These are phyloP conservation scores for Spirogloea muscicola DNA, from an alignment of 139 green algal genomes.

Conservation along the genomic window DNA sequence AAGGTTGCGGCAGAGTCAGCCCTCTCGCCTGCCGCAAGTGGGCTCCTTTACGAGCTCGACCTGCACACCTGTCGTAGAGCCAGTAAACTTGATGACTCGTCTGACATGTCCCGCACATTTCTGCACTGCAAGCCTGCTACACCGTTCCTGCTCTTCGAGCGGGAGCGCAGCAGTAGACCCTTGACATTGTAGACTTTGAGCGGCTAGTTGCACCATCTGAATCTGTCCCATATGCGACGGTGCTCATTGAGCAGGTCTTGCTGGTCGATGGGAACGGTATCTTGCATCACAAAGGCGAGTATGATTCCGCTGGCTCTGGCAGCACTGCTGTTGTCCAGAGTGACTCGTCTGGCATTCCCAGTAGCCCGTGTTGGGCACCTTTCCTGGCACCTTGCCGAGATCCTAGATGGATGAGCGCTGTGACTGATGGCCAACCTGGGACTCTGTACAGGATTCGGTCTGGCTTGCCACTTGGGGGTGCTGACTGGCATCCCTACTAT, in stretches of 20 bases:
- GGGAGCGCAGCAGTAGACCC: neutral
- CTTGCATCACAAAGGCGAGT: constrained; percentile 41
- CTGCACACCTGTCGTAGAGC: too few species aligned
- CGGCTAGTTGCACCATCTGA: neutral
- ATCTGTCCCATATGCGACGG: neutral
- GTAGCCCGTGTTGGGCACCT: too few species aligned
- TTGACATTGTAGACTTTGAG: neutral
- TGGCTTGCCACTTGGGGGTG: constrained; percentile 48
- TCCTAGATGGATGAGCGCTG: too few species aligned
- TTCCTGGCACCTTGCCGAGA: too few species aligned
- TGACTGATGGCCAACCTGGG: too few species aligned
- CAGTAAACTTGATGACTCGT: too few species aligned
- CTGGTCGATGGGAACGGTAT: constrained; percentile 51
- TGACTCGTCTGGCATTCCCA: too few species aligned
- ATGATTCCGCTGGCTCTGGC: too few species aligned
- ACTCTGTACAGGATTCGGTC: constrained; percentile 36
- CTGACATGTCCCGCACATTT: neutral
- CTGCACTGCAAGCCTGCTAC: neutral
- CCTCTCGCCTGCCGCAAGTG: neutral
- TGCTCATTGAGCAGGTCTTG: constrained; percentile 26
- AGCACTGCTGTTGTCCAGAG: too few species aligned
- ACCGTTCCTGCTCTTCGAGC: neutral
- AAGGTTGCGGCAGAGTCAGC: neutral
- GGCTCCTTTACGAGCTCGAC: neutral
- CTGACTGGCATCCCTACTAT: constrained; percentile 40